These are phyloP conservation scores for Eremochloa ophiuroides DNA, from an alignment of 176 grass and related monocot genomes.

Conservation along the genomic window DNA sequence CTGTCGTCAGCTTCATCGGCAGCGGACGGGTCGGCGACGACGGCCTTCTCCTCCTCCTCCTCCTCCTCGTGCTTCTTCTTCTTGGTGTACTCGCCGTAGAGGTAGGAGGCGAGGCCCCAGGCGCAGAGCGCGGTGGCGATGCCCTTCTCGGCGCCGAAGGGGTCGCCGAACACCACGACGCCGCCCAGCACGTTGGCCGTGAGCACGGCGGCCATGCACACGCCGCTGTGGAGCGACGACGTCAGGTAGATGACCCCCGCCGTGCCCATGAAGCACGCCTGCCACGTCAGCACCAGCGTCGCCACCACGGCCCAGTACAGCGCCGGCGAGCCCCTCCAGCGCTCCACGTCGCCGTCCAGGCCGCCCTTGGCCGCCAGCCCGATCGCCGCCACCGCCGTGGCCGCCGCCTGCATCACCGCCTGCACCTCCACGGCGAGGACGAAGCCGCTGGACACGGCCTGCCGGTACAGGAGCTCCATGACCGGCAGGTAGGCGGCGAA, in stretches of 20 bases:
- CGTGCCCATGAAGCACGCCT: constrained; percentile 95
- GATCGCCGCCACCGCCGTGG: constrained; percentile 33
- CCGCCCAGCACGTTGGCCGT: constrained; percentile 67
- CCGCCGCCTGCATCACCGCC: constrained; percentile 67
- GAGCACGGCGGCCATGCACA: constrained; percentile 89
- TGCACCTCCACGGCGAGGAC: constrained; percentile 75
- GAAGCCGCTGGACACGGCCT: constrained; percentile 43
- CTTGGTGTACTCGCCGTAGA: constrained; percentile 81
- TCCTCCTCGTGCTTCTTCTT: not conserved
- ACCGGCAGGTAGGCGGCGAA: constrained; percentile 78
- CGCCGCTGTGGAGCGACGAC: constrained; percentile 77
- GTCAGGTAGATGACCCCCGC: constrained; percentile 75
- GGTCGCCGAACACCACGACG: constrained; percentile 64
- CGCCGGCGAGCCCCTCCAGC: constrained; percentile 35
- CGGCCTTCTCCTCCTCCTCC: not conserved
- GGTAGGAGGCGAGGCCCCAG: constrained; percentile 82
- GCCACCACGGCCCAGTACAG: constrained; percentile 59
- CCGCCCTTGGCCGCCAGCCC: constrained; percentile 39
- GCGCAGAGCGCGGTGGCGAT: constrained; percentile 65
- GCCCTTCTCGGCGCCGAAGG: constrained; percentile 67
- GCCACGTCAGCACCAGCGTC: constrained; percentile 64
- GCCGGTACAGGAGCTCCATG: constrained; percentile 71
- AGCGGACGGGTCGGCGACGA: not conserved
- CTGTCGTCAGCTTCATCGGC: not conserved
- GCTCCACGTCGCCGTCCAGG: constrained; percentile 23